Conservation (phyloP, 805 yeast species). For the Kregervanrija pseudodelftensis region DNA sequence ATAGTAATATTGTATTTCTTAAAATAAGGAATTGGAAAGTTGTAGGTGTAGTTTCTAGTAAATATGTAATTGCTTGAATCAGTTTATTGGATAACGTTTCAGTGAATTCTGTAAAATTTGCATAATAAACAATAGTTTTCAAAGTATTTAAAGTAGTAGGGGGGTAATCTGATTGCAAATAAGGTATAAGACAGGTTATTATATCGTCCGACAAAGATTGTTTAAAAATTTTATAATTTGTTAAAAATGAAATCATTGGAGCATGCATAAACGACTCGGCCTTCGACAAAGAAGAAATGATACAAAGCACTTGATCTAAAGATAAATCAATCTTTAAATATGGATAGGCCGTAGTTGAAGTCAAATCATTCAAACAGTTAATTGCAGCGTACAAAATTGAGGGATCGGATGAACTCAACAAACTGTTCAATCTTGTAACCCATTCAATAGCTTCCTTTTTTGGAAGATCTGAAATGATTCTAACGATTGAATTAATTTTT, state of each 20-base stretch:
- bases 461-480: not conserved
- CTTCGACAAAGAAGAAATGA: too few relatives aligned
- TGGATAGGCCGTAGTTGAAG: not conserved
- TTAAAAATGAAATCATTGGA: too few relatives aligned
- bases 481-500: too few relatives aligned
- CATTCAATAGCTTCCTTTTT: constrained; percentile 11
- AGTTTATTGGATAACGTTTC: constrained; percentile 50
- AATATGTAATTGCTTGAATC: constrained; percentile 60
- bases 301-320: too few relatives aligned
- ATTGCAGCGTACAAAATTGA: not conserved
- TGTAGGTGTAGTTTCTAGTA: constrained; percentile 60
- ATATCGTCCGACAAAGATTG: constrained; percentile 20
- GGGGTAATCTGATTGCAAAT: constrained; percentile 72
- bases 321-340: not conserved
- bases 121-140: constrained; percentile 61
- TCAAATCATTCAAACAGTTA: constrained; percentile 1
- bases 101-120: constrained; percentile 63
- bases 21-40: constrained; percentile 80
- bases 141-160: constrained; percentile 75
- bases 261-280: too few relatives aligned
- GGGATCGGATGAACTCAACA: not conserved
- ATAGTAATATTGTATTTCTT: constrained; percentile 69
- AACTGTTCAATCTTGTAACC: not conserved
- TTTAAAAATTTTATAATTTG: too few relatives aligned
- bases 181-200: constrained; percentile 60